phyloP scores from a whole-genome alignment of 768 basidiomycete species.

The Kondoa malvinella region DNA sequence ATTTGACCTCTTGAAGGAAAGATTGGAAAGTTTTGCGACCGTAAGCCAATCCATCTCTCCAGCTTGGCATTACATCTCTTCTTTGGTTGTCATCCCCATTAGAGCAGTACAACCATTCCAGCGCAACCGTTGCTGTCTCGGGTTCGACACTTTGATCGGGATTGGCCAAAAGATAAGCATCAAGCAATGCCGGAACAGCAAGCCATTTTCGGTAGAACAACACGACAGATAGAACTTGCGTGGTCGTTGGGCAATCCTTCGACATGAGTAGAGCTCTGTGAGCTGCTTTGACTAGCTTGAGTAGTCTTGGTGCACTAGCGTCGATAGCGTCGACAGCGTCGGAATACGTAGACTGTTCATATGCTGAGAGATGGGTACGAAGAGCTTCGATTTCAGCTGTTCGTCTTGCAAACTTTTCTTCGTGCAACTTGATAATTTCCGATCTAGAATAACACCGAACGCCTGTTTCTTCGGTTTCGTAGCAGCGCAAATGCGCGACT shows the following conservation, averaged over 20 bases:
- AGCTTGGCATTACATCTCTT: not conserved
- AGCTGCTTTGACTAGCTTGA: not conserved
- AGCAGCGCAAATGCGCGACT: too few relatives aligned
- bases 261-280: not conserved
- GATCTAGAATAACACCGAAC: too few relatives aligned
- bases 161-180: not conserved
- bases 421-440: too few relatives aligned
- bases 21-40: not conserved
- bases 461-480: too few relatives aligned
- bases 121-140: not conserved
- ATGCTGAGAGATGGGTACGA: not conserved
- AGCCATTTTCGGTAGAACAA: not conserved
- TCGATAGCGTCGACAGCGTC: not conserved
- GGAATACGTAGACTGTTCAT: not conserved
- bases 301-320: not conserved
- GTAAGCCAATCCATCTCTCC: not conserved
- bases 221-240: not conserved
- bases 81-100: not conserved
- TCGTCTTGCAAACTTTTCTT: too few relatives aligned
- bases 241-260: not conserved
- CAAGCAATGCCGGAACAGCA: not conserved
- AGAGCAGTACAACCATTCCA: not conserved
- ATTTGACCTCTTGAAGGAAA: not conserved
- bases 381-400: not conserved
- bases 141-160: not conserved